Base-by-base conservation (phyloP, 768 basidiomycete species). In the Suillus americanus region DNA sequence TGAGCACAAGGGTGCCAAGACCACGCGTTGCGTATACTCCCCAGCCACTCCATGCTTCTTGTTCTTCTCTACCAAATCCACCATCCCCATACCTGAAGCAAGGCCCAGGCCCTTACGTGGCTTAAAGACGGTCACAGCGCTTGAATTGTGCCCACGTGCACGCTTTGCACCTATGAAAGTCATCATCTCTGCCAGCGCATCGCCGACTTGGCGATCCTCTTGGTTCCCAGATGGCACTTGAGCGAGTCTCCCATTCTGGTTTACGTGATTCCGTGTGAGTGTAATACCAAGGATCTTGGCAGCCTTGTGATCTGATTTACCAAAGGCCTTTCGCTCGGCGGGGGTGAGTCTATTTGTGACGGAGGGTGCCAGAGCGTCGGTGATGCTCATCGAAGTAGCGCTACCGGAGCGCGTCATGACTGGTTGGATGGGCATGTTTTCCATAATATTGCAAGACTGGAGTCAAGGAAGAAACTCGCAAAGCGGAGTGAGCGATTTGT, bases 281-380 rank as follows among this genome's bases (percentile, higher is more conserved):
- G 68, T 67, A 23, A 67, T 60, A 20, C 68, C 68, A 13, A 69
- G 60, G 13, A 69, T 43, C 40, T 64, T 61, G 6, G 60, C 66
- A n/a, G 68, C 68, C 54, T 69, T 69, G 30, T 62, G 46, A 48
- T 69, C 62, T 30, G 68, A 69, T 28, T 57, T 56, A 46, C 64
- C 46, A 9, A 65, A 18, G 5, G 66, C 68, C 18, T 67, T 43
- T 33, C 66, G 66, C 43, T 64, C 59, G 18, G 61, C 59, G 3
- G 30, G 43, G n/a, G 60, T 63, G 20, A 69, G 64, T 30, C 54
- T 35, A 48, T 69, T 61, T 30, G 66, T 62, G 12, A 43, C 61
- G 23, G 64, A 53, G 30, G 60, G 60, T 40, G 41, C 43, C 8
- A 43, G 45, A 30, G 54, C 25, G 28, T 64, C 40, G 48, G n/a